Evolutionary conservation across 345 rosid species (phyloP).

Genomic region (Mallotus nudiflorus): DNA sequence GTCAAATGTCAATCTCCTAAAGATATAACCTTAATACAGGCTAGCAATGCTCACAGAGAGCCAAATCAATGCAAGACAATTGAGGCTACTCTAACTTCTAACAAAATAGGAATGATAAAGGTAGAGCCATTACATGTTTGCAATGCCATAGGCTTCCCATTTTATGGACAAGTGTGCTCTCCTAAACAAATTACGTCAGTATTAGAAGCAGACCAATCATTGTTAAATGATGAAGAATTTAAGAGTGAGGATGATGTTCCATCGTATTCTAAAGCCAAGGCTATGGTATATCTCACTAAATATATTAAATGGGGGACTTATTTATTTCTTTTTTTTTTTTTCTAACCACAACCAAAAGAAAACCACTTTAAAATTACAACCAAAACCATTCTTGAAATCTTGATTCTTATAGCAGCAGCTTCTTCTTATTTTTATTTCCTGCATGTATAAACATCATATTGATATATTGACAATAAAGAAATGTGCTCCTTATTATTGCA

Average conservation of each 20-base stretch:
- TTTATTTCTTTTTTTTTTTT: no score
- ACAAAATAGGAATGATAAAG: slow-evolving; percentile 21
- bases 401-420: no score
- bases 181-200: slow-evolving; percentile 9
- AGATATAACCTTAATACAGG: slow-evolving; percentile 17
- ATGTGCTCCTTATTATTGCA: no score
- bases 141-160: slow-evolving; percentile 11
- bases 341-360: no score
- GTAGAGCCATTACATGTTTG: slow-evolving; percentile 15
- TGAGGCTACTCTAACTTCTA: slow-evolving; percentile 17
- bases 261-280: slow-evolving; percentile 26
- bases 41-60: slow-evolving; percentile 19
- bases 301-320: slow-evolving; percentile 1
- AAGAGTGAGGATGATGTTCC: slow-evolving; percentile 37
- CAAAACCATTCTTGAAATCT: no score
- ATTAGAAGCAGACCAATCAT: slow-evolving; percentile 35
- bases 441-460: no score
- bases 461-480: no score
- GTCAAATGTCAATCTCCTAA: slow-evolving; percentile 27
- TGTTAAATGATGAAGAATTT: slow-evolving; percentile 38
- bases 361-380: no score
- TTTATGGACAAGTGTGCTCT: slow-evolving; percentile 23
- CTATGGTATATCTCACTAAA: slow-evolving; percentile 47
- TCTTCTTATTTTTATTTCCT: no score
- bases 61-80: slow-evolving; percentile 23